A percentile compares a stretch with the other conserved stretches of the same genome.
Conservation (phyloP, 2,329 filamentous ascomycete genomes). For the Colletotrichum chrysophilum region DNA sequence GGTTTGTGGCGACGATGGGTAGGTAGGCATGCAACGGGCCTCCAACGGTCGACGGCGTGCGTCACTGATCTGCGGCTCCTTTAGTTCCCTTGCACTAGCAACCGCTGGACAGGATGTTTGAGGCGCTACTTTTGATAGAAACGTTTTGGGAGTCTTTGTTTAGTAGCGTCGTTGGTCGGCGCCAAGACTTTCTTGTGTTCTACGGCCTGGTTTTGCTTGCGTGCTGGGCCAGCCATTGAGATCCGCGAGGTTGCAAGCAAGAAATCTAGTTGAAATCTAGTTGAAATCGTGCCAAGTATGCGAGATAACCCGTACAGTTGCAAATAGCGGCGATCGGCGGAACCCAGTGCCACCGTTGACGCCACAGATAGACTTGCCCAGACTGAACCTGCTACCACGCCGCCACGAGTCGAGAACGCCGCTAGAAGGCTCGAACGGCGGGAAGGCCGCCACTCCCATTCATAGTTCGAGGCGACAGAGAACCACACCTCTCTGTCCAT, state of each 20-base stretch:
- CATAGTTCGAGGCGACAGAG: background rate
- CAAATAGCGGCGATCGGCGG: background rate
- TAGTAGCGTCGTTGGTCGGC: background rate
- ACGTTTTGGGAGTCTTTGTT: background rate
- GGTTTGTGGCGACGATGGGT: background rate
- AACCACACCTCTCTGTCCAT: background rate
- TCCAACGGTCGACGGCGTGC: background rate
- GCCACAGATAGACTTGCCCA: background rate
- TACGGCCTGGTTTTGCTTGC: background rate
- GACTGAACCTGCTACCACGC: background rate
- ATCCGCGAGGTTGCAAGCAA: background rate
- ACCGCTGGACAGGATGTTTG: background rate
- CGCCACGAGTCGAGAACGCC: background rate
- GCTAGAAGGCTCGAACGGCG: background rate
- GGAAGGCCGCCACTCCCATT: background rate
- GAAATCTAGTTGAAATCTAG: background rate
- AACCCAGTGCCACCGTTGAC: background rate
- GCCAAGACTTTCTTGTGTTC: background rate
- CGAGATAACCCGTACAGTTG: background rate
- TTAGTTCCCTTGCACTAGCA: background rate
- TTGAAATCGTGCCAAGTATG: background rate
- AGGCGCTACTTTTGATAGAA: background rate
- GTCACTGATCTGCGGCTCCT: background rate
- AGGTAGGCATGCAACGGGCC: background rate
- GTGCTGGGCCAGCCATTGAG: background rate